Evolutionary conservation across 768 basidiomycete species (phyloP), one percentile per base, ranked within the genome.

Genomic region (Lentinus tigrinus): DNA sequence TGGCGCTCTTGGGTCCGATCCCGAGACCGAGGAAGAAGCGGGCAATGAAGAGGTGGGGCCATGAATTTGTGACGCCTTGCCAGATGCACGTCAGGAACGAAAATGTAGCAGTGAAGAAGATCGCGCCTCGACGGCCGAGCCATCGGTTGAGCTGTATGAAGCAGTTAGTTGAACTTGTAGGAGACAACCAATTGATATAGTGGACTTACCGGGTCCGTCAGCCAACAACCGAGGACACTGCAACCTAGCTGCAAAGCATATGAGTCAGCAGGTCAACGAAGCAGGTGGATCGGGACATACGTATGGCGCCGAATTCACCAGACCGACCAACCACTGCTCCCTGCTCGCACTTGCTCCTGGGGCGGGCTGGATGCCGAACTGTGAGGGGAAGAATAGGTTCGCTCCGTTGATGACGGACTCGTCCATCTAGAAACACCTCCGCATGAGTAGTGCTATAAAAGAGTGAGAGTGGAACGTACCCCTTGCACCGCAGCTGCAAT

Each of bases 401-500:
- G 82, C 81, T 42, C 81, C 82, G 63, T 83, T 84, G 63, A 75
- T 75, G 9, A 79, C 81, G n/a, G 78, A 73, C 65, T 83, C 79
- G 60, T 82, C 80, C 77, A 74, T 75, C 66, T 73, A 63, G 9
- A 21, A n/a, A n/a, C n/a, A n/a, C n/a, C n/a, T n/a, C n/a, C n/a
- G n/a, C n/a, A n/a, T 9, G 17, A 38, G 37, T 17, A 38, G 37
- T 9, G 76, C 73, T 75, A 64, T 73, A n/a, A n/a, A n/a, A n/a
- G n/a, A n/a, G n/a, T n/a, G n/a, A n/a, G n/a, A n/a, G n/a, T n/a
- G 47, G 36, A 50, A 65, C 65, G 31, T 43, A 73, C 73, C 26
- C 76, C 88, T 77, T 92, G 89, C 17, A 90, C 88, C 42, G 86
- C 87, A 4, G 90, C 91, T 1, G 87, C 89, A 50, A 92, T 68